A percentile compares a stretch with the other conserved stretches of the same genome.
These are phyloP conservation scores for Thielaviopsis populi DNA, from an alignment of 2,329 filamentous ascomycete species.

Conservation along the genomic window DNA sequence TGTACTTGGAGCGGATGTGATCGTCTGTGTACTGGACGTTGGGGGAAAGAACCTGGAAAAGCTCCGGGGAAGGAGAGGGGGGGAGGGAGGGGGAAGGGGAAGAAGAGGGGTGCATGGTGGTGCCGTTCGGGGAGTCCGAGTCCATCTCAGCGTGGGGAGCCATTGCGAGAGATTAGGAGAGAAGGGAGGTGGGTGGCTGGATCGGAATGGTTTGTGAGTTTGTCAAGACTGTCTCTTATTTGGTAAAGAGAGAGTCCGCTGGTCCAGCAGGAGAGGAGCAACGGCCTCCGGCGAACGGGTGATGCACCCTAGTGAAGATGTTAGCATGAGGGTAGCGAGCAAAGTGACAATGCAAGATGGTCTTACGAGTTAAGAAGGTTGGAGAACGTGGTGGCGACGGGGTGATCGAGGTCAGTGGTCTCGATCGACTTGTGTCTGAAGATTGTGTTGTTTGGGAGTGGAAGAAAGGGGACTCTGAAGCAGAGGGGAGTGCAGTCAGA, in stretches of 20 bases:
- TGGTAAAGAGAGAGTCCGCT: slow-evolving; percentile 49
- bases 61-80: slow-evolving; percentile 32
- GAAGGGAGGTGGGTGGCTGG: not conserved
- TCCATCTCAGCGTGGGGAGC: slow-evolving; percentile 71
- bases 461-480: slow-evolving; percentile 11
- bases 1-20: slow-evolving; percentile 87
- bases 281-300: slow-evolving; percentile 93
- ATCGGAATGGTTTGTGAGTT: slow-evolving; percentile 17
- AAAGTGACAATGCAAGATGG: not conserved
- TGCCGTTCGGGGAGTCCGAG: slow-evolving; percentile 38
- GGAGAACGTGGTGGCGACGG: slow-evolving; percentile 61
- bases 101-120: slow-evolving; percentile 22
- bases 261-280: slow-evolving; percentile 76
- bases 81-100: too few species aligned
- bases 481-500: slow-evolving; percentile 9
- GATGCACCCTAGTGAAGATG: slow-evolving; percentile 52
- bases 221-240: slow-evolving; percentile 30
- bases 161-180: slow-evolving; percentile 38
- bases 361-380: slow-evolving; percentile 93
- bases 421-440: slow-evolving; percentile 12
- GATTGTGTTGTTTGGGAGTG: not conserved
- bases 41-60: slow-evolving; percentile 81
- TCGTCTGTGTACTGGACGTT: slow-evolving; percentile 82
- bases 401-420: slow-evolving; percentile 15
- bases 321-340: not conserved